A percentile compares a stretch with the other conserved stretches of the same genome.
Conservation (phyloP, 805 yeast species). For the Myxozyma monticola region DNA sequence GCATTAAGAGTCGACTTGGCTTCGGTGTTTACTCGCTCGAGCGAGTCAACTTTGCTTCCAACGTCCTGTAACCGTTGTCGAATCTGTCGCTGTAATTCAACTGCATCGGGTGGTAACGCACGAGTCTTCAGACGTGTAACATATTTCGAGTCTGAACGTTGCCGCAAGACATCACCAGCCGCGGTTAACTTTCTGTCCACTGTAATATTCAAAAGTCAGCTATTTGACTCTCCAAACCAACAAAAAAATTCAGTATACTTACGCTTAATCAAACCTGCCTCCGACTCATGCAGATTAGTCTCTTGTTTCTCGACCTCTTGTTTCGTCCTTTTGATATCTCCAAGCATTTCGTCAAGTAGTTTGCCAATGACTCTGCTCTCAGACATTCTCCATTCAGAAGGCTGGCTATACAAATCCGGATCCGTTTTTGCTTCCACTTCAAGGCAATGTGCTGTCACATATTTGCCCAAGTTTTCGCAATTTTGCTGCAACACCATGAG, state of each 20-base stretch:
- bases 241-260: not conserved
- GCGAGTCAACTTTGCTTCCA: constrained; percentile 7
- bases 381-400: constrained; percentile 9
- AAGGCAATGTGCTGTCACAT: not conserved
- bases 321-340: not conserved
- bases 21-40: constrained; percentile 18
- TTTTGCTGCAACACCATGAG: constrained; percentile 7
- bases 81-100: constrained; percentile 18
- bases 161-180: constrained; percentile 11
- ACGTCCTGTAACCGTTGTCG: constrained; percentile 10
- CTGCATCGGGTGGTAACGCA: constrained; percentile 21
- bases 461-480: not conserved
- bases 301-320: not conserved
- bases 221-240: not conserved
- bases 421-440: not conserved
- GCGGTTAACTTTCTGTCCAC: constrained; percentile 12
- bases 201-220: not conserved
- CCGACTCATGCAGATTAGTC: constrained; percentile 10
- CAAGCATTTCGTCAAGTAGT: constrained; percentile 7
- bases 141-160: constrained; percentile 14
- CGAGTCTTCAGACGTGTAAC: constrained; percentile 10
- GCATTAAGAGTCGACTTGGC: constrained; percentile 17
- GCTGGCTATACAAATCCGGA: not conserved
- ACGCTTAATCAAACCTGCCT: constrained; percentile 7
- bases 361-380: constrained; percentile 1